Conservation (phyloP, 805 yeast species). For the Starmerella bombi region DNA sequence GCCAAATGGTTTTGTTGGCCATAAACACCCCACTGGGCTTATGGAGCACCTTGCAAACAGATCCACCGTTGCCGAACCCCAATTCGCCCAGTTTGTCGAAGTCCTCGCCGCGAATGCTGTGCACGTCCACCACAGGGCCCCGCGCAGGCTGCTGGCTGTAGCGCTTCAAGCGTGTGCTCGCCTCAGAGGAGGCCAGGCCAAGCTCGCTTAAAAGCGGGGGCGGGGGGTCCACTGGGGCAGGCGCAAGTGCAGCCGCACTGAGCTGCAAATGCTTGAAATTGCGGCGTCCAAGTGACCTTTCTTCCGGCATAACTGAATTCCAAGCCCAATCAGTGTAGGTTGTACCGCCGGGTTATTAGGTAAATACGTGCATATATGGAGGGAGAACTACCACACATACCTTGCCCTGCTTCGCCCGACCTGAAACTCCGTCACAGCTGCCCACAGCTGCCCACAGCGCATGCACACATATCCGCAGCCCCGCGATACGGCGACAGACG, state of each 20-base stretch:
- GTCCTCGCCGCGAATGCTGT: conserved; percentile 40
- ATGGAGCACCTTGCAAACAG: conserved; percentile 78
- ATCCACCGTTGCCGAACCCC: conserved; percentile 92
- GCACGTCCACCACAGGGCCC: conserved; percentile 8
- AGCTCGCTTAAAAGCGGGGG: background rate
- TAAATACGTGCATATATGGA: too few relatives aligned
- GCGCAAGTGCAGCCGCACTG: conserved; percentile 14
- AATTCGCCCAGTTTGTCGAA: conserved; percentile 59
- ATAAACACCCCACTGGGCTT: conserved; percentile 74
- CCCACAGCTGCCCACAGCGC: too few relatives aligned
- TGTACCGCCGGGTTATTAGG: too few relatives aligned
- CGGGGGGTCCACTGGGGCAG: background rate
- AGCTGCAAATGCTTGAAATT: conserved; percentile 48
- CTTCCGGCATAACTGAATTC: background rate
- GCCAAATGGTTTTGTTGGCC: conserved; percentile 80
- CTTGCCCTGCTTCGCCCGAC: too few relatives aligned
- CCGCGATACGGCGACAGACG: too few relatives aligned
- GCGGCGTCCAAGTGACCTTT: conserved; percentile 16
- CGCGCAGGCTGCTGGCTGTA: conserved; percentile 5
- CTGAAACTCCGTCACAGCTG: too few relatives aligned
- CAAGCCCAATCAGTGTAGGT: too few relatives aligned
- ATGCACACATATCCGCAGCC: too few relatives aligned
- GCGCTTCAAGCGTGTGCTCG: conserved; percentile 3
- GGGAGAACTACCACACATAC: too few relatives aligned
- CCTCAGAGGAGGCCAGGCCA: conserved; percentile 5